Evolutionary conservation across 345 rosid genomes (phyloP).

Genomic region (Mangifera indica): DNA sequence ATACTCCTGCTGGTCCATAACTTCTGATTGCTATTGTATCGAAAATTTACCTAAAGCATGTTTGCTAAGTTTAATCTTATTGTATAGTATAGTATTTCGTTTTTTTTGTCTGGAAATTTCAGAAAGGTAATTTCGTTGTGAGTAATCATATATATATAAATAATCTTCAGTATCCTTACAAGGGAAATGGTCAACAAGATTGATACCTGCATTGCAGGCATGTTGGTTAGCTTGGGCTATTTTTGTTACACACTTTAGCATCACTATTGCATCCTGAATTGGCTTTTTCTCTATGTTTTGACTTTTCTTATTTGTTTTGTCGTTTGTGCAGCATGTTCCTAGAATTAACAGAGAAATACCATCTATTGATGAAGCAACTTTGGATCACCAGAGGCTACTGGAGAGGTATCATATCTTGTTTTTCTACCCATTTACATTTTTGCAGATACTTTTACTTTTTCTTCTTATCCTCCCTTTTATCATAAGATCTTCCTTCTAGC

Average conservation of each 20-base stretch:
- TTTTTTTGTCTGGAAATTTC: background rate
- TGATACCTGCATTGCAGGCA: background rate
- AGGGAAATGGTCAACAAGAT: background rate
- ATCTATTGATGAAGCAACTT: conserved; percentile 55
- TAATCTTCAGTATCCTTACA: background rate
- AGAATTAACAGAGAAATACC: conserved; percentile 67
- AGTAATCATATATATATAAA: background rate
- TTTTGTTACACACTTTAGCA: conserved; percentile 6
- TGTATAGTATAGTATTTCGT: background rate
- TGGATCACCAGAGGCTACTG: conserved; percentile 62
- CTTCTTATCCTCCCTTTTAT: background rate
- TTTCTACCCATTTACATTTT: background rate
- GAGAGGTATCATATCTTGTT: conserved; percentile 41
- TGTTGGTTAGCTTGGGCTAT: background rate
- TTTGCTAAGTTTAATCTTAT: background rate
- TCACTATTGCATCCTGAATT: conserved; percentile 2
- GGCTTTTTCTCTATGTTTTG: conserved; percentile 2
- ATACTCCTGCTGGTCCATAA: background rate
- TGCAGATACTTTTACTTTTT: background rate
- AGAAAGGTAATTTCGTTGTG: background rate
- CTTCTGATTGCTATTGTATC: background rate
- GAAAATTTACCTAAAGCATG: background rate
- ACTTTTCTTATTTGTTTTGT: conserved; percentile 12
- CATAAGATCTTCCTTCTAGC: background rate
- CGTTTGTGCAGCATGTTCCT: conserved; percentile 48